A percentile compares a stretch with the other conserved stretches of the same genome.
phyloP scores from a whole-genome alignment of 306 rosid genomes.

The Quercus alba region DNA sequence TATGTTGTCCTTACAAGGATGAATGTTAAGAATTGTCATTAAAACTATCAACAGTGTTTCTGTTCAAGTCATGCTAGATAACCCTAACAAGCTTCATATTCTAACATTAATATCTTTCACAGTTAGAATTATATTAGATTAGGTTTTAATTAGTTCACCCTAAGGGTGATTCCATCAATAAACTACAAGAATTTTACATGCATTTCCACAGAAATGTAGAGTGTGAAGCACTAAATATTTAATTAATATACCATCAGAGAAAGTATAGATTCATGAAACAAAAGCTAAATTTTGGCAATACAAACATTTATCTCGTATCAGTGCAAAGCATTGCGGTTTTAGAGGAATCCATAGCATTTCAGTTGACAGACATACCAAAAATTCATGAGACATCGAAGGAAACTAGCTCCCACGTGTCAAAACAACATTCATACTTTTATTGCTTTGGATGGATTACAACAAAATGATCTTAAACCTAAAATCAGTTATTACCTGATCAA shows the following conservation, averaged over 20 bases:
- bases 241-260: background rate
- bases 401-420: background rate
- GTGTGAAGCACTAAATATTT: background rate
- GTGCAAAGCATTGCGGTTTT: background rate
- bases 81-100: background rate
- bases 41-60: background rate
- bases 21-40: background rate
- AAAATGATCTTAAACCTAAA: background rate
- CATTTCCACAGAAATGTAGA: background rate
- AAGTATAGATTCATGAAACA: background rate
- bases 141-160: background rate
- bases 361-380: too few relatives aligned
- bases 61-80: background rate
- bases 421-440: slow-evolving; percentile 11
- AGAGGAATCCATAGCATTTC: too few relatives aligned
- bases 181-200: background rate
- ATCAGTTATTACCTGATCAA: slow-evolving; percentile 53
- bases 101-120: background rate
- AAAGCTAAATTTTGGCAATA: background rate
- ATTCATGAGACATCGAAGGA: too few relatives aligned
- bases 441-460: background rate
- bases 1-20: background rate
- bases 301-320: background rate
- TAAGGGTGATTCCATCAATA: background rate
- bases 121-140: background rate